A percentile compares a stretch with the other conserved stretches of the same genome.
Conservation (phyloP, 768 basidiomycete species). For the Mycena crocata region DNA sequence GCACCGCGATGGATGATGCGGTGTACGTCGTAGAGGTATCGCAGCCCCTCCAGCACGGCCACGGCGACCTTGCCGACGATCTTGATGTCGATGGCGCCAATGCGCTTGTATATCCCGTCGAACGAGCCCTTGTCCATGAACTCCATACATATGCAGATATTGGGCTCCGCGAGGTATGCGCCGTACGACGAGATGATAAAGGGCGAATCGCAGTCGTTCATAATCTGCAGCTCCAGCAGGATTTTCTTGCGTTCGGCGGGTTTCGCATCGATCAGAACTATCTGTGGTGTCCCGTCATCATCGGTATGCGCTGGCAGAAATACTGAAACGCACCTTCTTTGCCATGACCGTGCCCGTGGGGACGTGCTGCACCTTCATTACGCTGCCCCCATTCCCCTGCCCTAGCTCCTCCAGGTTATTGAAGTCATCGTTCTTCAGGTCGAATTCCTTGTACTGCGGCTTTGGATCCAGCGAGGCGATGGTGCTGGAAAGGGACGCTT, state of each 20-base stretch:
- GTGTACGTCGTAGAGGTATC: constrained; percentile 96
- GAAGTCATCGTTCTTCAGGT: constrained; percentile 87
- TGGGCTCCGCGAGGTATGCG: constrained; percentile 96
- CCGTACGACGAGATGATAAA: constrained; percentile 98
- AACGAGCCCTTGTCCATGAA: constrained; percentile 94
- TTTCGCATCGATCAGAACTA: constrained; percentile 96
- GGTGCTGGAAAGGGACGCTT: constrained; percentile 84
- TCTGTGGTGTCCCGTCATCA: constrained; percentile 56
- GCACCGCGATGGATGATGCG: constrained; percentile 98
- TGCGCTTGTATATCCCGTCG: constrained; percentile 96
- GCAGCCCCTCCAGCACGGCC: constrained; percentile 93
- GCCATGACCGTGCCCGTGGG: constrained; percentile 96
- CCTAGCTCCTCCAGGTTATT: constrained; percentile 92
- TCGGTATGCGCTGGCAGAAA: constrained; percentile 21
- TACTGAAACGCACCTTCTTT: constrained; percentile 80
- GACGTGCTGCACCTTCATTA: constrained; percentile 94
- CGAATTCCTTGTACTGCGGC: constrained; percentile 76
- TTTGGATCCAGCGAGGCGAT: constrained; percentile 89
- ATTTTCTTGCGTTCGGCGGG: constrained; percentile 98
- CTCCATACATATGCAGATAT: constrained; percentile 99
- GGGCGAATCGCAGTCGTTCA: constrained; percentile 95
- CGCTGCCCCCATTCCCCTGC: constrained; percentile 96
- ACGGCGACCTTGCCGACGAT: constrained; percentile 93
- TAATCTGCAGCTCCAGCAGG: constrained; percentile 96
- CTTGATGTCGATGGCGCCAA: constrained; percentile 92